Conservation (phyloP, 371 early-diverging fungal species). For the Mucor racemosus region DNA sequence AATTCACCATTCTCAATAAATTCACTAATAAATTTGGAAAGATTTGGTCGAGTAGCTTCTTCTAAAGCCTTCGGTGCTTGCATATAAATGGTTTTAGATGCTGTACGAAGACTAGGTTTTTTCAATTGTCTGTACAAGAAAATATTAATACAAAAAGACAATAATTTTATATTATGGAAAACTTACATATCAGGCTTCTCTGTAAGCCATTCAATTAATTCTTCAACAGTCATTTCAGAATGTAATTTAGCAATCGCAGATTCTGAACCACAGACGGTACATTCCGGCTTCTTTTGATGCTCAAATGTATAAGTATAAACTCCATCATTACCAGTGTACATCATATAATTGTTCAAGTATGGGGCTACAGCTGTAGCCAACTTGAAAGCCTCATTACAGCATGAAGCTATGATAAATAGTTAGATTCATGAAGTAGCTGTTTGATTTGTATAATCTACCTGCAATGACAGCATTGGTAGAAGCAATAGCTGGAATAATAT, state of each 20-base stretch:
- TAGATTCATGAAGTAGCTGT: neutral
- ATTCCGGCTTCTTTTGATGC: constrained; percentile 82
- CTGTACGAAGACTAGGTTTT: constrained; percentile 73
- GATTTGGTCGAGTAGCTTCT: constrained; percentile 73
- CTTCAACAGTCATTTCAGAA: constrained; percentile 59
- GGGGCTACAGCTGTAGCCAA: constrained; percentile 78
- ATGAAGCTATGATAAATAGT: constrained; percentile 65
- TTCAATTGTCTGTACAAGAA: constrained; percentile 68
- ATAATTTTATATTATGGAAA: neutral
- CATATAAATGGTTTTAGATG: constrained; percentile 75
- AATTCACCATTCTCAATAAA: constrained; percentile 68
- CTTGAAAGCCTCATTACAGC: constrained; percentile 95
- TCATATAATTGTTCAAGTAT: constrained; percentile 91
- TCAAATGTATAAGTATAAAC: constrained; percentile 92
- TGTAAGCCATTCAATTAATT: constrained; percentile 75
- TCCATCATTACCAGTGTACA: constrained; percentile 92
- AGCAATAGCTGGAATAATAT: constrained; percentile 99
- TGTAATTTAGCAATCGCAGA: constrained; percentile 46
- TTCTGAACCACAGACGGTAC: constrained; percentile 87
- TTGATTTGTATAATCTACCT: constrained; percentile 50
- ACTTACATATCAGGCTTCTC: constrained; percentile 77
- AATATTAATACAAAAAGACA: neutral
- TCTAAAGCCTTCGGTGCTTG: constrained; percentile 77
- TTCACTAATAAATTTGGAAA: constrained; percentile 63
- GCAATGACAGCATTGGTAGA: constrained; percentile 99